Conservation (phyloP, 805 yeast species). For the Candida anglica region DNA sequence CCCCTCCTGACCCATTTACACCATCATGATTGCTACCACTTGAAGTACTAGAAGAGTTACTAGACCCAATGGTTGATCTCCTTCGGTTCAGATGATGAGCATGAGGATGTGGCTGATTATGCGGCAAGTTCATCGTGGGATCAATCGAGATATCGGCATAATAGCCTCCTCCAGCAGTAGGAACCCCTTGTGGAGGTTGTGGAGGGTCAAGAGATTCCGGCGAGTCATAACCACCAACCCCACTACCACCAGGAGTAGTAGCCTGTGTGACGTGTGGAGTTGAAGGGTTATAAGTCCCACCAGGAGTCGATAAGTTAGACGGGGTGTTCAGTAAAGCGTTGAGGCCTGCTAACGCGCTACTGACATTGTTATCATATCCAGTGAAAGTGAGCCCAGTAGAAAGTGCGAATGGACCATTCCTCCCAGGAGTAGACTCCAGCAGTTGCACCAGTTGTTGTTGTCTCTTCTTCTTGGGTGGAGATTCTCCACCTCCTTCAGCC, state of each 20-base stretch:
- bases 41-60: background rate
- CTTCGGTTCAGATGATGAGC: slow-evolving; percentile 8
- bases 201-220: slow-evolving; percentile 19
- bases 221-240: slow-evolving; percentile 1
- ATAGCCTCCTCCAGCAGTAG: slow-evolving; percentile 36
- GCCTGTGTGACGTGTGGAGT: slow-evolving; percentile 6
- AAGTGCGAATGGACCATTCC: slow-evolving; percentile 1
- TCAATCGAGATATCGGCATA: slow-evolving; percentile 41
- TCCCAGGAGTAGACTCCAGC: background rate
- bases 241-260: background rate
- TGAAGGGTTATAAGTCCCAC: slow-evolving; percentile 11
- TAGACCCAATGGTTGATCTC: slow-evolving; percentile 1
- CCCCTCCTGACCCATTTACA: background rate
- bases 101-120: slow-evolving; percentile 33
- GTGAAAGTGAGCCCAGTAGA: slow-evolving; percentile 26
- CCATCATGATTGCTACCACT: slow-evolving; percentile 1
- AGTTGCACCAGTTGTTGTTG: slow-evolving; percentile 3
- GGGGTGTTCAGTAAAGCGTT: slow-evolving; percentile 36
- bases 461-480: slow-evolving; percentile 5
- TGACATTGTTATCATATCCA: slow-evolving; percentile 36
- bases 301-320: slow-evolving; percentile 24
- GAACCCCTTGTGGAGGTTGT: slow-evolving; percentile 21
- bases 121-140: slow-evolving; percentile 44
- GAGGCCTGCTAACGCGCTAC: slow-evolving; percentile 42
- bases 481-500: background rate